Base-by-base conservation (phyloP, 768 basidiomycete species). In the Paxillus involutus region DNA sequence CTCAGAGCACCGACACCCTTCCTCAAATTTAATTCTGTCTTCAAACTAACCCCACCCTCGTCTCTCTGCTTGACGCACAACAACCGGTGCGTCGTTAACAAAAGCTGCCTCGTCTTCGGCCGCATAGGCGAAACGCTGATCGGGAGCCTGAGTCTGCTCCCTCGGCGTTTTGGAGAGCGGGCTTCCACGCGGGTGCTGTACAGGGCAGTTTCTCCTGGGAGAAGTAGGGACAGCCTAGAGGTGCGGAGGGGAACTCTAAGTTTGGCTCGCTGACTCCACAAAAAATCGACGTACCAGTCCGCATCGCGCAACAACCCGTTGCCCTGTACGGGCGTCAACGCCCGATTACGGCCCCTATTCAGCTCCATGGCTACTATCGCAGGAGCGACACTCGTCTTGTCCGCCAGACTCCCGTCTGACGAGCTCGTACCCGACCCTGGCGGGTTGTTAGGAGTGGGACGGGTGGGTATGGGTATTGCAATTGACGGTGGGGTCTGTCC, bases 21-120 rank as follows among this genome's bases (percentile, higher is more conserved):
- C 36, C 67, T 70, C 47, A 85, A 53, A n/a, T 67, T 64, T n/a
- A 83, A 65, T 62, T 86, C 84, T 5, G 71, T 73, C 60, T 85
- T 84, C 43, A 85, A 57, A 12, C 77, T 67, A 19, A 79, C 63
- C 13, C 68, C 71, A 6, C 62, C 64, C 17, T 66, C 62, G 1
- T n/a, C 70, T 39, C 70, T 68, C 53, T 71, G 70, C 67, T 87
- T 87, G 32, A 86, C 63, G 51, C 83, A 86, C 35, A 87, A 51
- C 6, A 87, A 61, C 37, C 85, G 76, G 29, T 72, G 71, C n/a
- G 71, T 78, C 33, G 85, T 87, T 44, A 87, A 69, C 33, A 86
- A 68, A 9, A 87, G 62, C 57, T 82, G 77, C 21, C 85, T 74
- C 14, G 75, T 71, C 63, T 84, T 85, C 7, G 77, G 67, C 53